Evolutionary conservation across 2,329 filamentous ascomycete species (phyloP), one percentile per base, ranked within the genome.

Genomic region (Claviceps paspali): DNA sequence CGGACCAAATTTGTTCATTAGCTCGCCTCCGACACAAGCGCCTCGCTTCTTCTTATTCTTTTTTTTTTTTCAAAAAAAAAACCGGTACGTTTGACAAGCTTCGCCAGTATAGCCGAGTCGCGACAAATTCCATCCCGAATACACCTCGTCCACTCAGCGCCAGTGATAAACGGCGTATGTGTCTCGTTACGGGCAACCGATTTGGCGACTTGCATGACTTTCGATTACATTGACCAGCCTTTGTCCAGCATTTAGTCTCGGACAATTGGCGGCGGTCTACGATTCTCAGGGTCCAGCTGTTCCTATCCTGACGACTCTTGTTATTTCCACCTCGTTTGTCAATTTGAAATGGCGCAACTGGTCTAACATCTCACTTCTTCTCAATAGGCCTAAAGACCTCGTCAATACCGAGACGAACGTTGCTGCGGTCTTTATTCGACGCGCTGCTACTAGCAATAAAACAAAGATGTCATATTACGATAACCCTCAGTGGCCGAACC

Each of bases 391-490:
- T 18, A 15, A 15, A 29, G 18, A 22, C 6, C 4, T 36, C 17
- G 26, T 6, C 4, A 5, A 29, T 9, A 23, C 14, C 26, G 27
- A 29, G n/a, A 29, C 34, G 34, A 36, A 22, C 18, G 15, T 29
- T 4, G 9, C 6, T 22, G n/a, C 34, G 19, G 19, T 12, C 12
- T 22, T 15, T 19, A 12, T 14, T 18, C 15, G 22, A 38, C 19
- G 22, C 11, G 11, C 23, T n/a, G 21, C 22, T 15, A 27, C n/a
- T n/a, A 27, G 2, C 7, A 19, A 8, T 29, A 11, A 33, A 36
- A 35, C 23, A 29, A 37, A 27, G 49, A 63, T 63, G 61, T 63
- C 61, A 49, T 64, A 64, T 51, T 64, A 64, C 57, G 60, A 64
- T 43, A 63, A 62, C 48, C 50, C 53, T 24, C 61, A 56, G 46